Conservation (phyloP, 306 rosid species). For the Cyclanthera cordifolia region DNA sequence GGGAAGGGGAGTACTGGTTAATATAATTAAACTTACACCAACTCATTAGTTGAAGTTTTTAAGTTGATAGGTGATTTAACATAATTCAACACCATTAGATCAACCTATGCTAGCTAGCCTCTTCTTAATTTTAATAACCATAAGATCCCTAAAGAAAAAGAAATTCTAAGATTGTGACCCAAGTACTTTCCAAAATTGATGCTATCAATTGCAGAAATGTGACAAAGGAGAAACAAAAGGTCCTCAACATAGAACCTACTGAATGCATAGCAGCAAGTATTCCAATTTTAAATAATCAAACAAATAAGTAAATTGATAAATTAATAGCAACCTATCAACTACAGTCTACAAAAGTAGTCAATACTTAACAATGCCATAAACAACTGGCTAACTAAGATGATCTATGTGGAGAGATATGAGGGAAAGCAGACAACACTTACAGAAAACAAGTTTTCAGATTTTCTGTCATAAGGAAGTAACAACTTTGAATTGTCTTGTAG, state of each 20-base stretch:
- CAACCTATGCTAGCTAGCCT: too few relatives aligned
- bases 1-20: too few relatives aligned
- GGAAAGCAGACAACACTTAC: conserved; percentile 35
- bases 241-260: not conserved
- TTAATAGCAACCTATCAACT: not conserved
- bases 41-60: too few relatives aligned
- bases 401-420: not conserved
- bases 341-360: not conserved
- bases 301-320: not conserved
- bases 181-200: not conserved
- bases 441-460: conserved; percentile 72
- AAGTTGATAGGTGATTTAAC: too few relatives aligned
- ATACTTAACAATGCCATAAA: not conserved
- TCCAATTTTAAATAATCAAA: not conserved
- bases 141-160: not conserved
- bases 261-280: not conserved
- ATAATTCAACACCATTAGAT: too few relatives aligned
- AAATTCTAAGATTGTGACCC: too few relatives aligned
- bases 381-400: not conserved
- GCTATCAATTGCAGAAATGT: not conserved
- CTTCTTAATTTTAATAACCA: not conserved
- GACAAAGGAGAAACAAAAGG: not conserved
- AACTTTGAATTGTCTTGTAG: conserved; percentile 54
- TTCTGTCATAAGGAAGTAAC: conserved; percentile 83
- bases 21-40: too few relatives aligned